Base-by-base conservation (phyloP, 164 flowering plant genomes). In the Chloranthus sessilifolius region DNA sequence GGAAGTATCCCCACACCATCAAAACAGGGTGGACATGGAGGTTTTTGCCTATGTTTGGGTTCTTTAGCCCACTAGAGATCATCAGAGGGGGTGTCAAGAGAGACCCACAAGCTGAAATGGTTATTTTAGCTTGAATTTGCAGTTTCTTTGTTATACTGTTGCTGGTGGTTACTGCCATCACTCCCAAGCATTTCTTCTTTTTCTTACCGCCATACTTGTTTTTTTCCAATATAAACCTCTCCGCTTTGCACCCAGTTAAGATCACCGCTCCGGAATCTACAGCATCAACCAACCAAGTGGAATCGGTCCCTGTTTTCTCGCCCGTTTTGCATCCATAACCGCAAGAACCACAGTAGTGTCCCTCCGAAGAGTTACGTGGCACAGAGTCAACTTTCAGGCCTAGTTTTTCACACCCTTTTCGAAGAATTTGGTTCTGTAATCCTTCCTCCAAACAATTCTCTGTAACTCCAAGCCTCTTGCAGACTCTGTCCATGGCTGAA, bases 231-330 rank as follows among this genome's bases (percentile, higher is more conserved):
- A 82, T 60, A 28, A 85, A 63, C 39, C 56, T 80, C 68, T 77
- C 76, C 12, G 89, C 95, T 66, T 77, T 78, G 59, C 86, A 74
- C 22, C 83, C 81, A 7, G 81, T 78, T 52, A 82, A n/a, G 47
- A 85, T 76, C 48, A 85, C 85, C 26, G 95, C 87, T 15, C 82
- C 86, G 35, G 38, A 47, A 10, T 64, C 42, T 24, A 83, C 88
- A 7, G 90, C 84, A 68, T 86, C 91, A 2, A 79, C 85, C 31
- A 86, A 70, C 95, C 95, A 86, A 3, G 91, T 86, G 2, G 63
- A 23, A 53, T 79, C 78, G 14, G 86, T 73, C 42, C 95, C 88
- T 41, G 64, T 56, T 50, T 86, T 86, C 11, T 83, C 78, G 28
- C 95, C 88, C 9, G 36, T 52, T 31, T 49, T 55, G 36, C 91